A percentile compares a stretch with the other conserved stretches of the same genome.
These are phyloP conservation scores for Parastagonospora nodorum DNA, from an alignment of 2,329 filamentous ascomycete species.

Conservation along the genomic window DNA sequence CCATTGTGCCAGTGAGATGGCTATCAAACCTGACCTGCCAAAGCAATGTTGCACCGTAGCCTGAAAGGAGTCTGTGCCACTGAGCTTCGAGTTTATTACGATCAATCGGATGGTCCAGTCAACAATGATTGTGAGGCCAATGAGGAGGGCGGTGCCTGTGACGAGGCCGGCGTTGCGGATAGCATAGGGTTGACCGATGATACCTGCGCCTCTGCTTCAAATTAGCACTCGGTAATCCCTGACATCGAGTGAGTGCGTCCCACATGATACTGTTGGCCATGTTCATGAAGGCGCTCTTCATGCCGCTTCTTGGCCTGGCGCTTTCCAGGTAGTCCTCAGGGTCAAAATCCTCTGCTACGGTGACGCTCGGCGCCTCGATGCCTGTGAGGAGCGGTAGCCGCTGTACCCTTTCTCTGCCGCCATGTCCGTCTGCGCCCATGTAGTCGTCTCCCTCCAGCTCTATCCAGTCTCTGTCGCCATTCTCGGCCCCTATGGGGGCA, in stretches of 20 bases:
- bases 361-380: constrained; percentile 80
- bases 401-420: constrained; percentile 53
- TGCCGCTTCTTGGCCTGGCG: constrained; percentile 78
- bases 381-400: constrained; percentile 75
- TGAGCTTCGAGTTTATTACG: constrained; percentile 96
- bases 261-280: constrained; percentile 98
- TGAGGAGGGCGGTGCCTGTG: constrained; percentile 76
- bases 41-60: constrained; percentile 96
- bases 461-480: constrained; percentile 51
- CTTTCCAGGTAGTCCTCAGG: constrained; percentile 64
- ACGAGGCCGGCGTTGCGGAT: constrained; percentile 87
- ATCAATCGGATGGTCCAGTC: constrained; percentile 99
- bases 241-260: constrained; percentile 5
- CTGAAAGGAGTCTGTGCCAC: constrained; percentile 91
- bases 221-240: constrained; percentile 15
- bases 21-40: constrained; percentile 82
- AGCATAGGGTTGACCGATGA: constrained; percentile 89
- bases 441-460: constrained; percentile 67
- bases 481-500: constrained; percentile 38
- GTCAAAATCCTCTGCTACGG: constrained; percentile 66
- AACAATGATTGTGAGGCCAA: constrained; percentile 79
- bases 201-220: constrained; percentile 61
- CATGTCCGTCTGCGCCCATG: constrained; percentile 49
- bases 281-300: constrained; percentile 95
- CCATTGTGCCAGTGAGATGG: constrained; percentile 93